A percentile compares a stretch with the other conserved stretches of the same genome.
phyloP scores from a whole-genome alignment of 2,329 filamentous ascomycete genomes.

The Meredithiella fracta region DNA sequence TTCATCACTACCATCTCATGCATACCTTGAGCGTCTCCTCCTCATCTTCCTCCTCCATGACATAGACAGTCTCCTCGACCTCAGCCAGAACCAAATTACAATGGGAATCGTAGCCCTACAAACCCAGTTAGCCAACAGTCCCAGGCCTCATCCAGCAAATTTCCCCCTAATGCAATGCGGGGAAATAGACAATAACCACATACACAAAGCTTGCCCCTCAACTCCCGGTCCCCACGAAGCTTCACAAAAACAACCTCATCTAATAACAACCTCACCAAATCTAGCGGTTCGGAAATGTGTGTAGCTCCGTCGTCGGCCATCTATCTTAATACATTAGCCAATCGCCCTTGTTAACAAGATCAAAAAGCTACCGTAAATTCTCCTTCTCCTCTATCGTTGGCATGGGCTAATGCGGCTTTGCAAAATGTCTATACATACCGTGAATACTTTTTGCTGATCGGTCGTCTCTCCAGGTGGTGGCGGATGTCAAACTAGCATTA shows the following conservation, averaged over 20 bases:
- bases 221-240: conserved; percentile 82
- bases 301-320: conserved; percentile 73
- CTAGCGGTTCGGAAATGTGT: conserved; percentile 77
- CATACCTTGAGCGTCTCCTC: conserved; percentile 53
- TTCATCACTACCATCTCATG: too few species aligned
- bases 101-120: conserved; percentile 90
- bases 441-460: too few species aligned
- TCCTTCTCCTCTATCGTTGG: background rate
- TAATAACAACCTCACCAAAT: conserved; percentile 83
- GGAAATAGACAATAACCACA: conserved; percentile 20
- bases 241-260: conserved; percentile 97
- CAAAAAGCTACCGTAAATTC: background rate
- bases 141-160: background rate
- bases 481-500: too few species aligned
- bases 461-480: too few species aligned
- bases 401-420: too few species aligned
- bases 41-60: conserved; percentile 31
- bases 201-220: conserved; percentile 90
- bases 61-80: conserved; percentile 92
- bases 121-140: conserved; percentile 3
- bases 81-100: conserved; percentile 95
- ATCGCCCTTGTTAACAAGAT: background rate
- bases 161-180: background rate
- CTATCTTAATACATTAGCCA: background rate
- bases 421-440: too few species aligned